A percentile compares a stretch with the other conserved stretches of the same genome.
Evolutionary conservation across 805 yeast species (phyloP).

Genomic region (Teunomyces pallodes): DNA sequence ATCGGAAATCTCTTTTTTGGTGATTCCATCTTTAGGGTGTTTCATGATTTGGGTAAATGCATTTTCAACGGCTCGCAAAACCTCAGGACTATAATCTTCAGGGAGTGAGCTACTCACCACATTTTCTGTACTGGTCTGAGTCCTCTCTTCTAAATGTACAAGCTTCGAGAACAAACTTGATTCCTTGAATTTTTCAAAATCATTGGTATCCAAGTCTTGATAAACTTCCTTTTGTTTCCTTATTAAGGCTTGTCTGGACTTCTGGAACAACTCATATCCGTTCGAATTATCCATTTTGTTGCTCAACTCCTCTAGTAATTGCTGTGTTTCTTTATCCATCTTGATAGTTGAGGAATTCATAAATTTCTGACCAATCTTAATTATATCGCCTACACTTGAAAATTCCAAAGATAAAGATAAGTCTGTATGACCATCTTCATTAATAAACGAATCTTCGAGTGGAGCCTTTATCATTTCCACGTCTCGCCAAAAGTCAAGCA

Average conservation of each 20-base stretch:
- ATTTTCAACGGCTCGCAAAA: slow-evolving; percentile 61
- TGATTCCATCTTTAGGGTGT: slow-evolving; percentile 10
- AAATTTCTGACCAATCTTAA: slow-evolving; percentile 39
- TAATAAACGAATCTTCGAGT: slow-evolving; percentile 46
- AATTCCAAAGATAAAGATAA: slow-evolving; percentile 41
- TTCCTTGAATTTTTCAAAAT: slow-evolving; percentile 56
- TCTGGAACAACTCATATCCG: slow-evolving; percentile 33
- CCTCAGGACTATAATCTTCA: slow-evolving; percentile 41
- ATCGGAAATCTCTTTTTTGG: neutral
- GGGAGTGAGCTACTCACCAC: slow-evolving; percentile 7
- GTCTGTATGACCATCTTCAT: slow-evolving; percentile 26
- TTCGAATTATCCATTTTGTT: neutral
- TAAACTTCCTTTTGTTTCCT: slow-evolving; percentile 54
- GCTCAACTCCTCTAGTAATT: slow-evolving; percentile 6
- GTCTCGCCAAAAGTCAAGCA: slow-evolving; percentile 63
- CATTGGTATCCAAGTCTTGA: slow-evolving; percentile 48
- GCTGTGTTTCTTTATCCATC: slow-evolving; percentile 6
- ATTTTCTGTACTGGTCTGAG: neutral
- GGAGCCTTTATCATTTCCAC: slow-evolving; percentile 74
- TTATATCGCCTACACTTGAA: slow-evolving; percentile 52
- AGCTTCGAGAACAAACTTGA: slow-evolving; percentile 54
- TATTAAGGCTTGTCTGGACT: slow-evolving; percentile 61
- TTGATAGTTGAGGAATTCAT: neutral
- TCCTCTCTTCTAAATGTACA: slow-evolving; percentile 4
- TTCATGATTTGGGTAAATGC: slow-evolving; percentile 62